Percentiles rank a stretch among this genome's conserved stretches.
Evolutionary conservation across 495 filamentous ascomycete genomes (phyloP).

Genomic region (Podospora pseudocomata): DNA sequence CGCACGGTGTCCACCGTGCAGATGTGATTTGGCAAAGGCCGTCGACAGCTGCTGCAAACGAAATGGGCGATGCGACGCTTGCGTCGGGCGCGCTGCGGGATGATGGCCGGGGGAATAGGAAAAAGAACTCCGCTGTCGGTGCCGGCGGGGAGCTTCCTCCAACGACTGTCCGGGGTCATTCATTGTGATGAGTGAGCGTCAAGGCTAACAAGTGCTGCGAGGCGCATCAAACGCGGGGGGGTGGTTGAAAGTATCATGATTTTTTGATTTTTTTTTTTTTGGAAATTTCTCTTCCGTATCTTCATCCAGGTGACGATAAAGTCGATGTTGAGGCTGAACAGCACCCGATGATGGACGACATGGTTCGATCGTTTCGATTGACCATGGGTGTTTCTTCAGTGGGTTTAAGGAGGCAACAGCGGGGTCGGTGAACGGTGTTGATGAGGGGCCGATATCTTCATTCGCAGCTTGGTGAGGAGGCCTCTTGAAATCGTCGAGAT

Average conservation of each 20-base stretch:
- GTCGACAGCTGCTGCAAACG: neutral
- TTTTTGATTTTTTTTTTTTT: too few species aligned
- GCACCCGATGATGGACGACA: neutral
- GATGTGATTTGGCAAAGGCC: neutral
- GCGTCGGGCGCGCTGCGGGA: neutral
- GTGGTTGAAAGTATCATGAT: neutral
- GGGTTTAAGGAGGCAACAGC: neutral
- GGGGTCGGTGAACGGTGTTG: neutral
- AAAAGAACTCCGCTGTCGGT: neutral
- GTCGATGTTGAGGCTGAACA: neutral
- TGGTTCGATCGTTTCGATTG: neutral
- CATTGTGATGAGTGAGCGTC: neutral
- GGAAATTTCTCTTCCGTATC: neutral
- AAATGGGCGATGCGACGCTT: conserved; percentile 4
- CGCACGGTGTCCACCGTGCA: neutral
- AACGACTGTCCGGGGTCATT: neutral
- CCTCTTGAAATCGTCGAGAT: neutral
- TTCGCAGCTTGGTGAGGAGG: neutral
- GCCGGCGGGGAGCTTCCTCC: too few species aligned
- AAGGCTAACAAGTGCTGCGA: neutral
- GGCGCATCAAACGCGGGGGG: too few species aligned
- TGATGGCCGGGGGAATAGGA: neutral
- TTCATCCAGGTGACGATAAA: neutral
- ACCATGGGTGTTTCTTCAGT: neutral
- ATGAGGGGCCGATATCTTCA: neutral